Conservation (phyloP, 2,329 filamentous ascomycete species). For the Botrytis fabae region DNA sequence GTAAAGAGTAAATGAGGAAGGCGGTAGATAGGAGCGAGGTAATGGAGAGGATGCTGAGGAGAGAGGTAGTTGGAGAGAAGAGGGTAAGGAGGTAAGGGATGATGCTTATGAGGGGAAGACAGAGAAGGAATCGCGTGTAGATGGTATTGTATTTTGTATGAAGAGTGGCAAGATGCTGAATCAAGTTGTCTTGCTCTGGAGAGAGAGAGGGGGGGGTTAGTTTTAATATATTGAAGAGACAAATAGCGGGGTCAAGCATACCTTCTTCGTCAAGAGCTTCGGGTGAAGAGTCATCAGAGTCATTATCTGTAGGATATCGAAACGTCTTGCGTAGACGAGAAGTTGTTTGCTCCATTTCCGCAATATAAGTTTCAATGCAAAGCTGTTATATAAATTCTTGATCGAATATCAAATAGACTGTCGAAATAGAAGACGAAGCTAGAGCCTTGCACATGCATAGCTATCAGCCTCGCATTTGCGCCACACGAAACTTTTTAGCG, state of each 20-base stretch:
- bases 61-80: slow-evolving; percentile 40
- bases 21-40: slow-evolving; percentile 62
- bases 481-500: slow-evolving; percentile 24
- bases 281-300: slow-evolving; percentile 52
- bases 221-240: slow-evolving; percentile 28
- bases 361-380: not conserved
- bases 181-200: slow-evolving; percentile 64
- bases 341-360: slow-evolving; percentile 40
- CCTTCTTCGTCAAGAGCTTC: slow-evolving; percentile 76
- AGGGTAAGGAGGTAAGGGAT: slow-evolving; percentile 57
- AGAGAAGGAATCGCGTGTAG: slow-evolving; percentile 58
- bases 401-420: not conserved
- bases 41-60: slow-evolving; percentile 56
- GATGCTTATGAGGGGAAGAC: slow-evolving; percentile 57
- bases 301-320: slow-evolving; percentile 66
- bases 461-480: slow-evolving; percentile 24
- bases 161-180: slow-evolving; percentile 53
- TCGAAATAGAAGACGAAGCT: not conserved
- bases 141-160: slow-evolving; percentile 59
- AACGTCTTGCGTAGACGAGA: slow-evolving; percentile 75
- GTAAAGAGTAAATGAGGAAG: slow-evolving; percentile 59
- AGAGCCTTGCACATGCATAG: slow-evolving; percentile 11
- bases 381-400: not conserved
- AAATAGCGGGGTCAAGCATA: slow-evolving; percentile 39
- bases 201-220: not conserved